phyloP scores from a whole-genome alignment of 2,329 filamentous ascomycete species.

The Fusarium illudens region DNA sequence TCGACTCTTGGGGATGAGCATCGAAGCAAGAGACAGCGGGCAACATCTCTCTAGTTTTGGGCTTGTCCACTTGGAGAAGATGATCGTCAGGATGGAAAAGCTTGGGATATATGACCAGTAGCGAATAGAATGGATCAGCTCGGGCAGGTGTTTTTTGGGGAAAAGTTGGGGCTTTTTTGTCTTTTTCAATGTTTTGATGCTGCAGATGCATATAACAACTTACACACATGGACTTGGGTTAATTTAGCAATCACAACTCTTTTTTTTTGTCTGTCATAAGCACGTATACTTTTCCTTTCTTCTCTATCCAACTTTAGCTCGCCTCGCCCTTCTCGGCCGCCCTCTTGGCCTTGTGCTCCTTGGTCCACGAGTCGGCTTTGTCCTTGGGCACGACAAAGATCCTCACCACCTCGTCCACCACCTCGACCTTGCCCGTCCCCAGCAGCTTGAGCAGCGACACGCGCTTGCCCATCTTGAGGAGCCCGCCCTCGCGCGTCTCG shows the following conservation, averaged over 20 bases:
- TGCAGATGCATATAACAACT: slow-evolving; percentile 9
- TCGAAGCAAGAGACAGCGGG: slow-evolving; percentile 36
- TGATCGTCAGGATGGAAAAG: neutral
- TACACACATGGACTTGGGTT: neutral
- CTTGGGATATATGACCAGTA: slow-evolving; percentile 25
- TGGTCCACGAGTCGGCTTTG: slow-evolving; percentile 78
- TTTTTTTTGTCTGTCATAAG: slow-evolving; percentile 17
- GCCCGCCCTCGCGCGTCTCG: slow-evolving; percentile 79
- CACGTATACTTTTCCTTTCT: slow-evolving; percentile 15
- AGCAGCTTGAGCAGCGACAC: slow-evolving; percentile 79
- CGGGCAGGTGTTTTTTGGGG: slow-evolving; percentile 8
- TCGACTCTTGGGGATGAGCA: slow-evolving; percentile 13
- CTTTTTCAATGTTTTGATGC: neutral
- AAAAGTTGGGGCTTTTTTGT: slow-evolving; percentile 1
- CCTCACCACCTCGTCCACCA: slow-evolving; percentile 85
- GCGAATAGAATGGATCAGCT: slow-evolving; percentile 31
- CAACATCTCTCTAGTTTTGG: slow-evolving; percentile 20
- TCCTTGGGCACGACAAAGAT: slow-evolving; percentile 82
- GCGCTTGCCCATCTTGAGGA: slow-evolving; percentile 92
- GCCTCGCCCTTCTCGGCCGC: slow-evolving; percentile 53
- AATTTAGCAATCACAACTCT: slow-evolving; percentile 13
- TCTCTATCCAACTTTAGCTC: slow-evolving; percentile 6
- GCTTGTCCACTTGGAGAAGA: neutral
- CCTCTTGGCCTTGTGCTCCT: slow-evolving; percentile 83
- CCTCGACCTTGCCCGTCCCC: slow-evolving; percentile 78